Evolutionary conservation across 2,329 filamentous ascomycete species (phyloP).

Genomic region (Chaetoscypha palmicola): DNA sequence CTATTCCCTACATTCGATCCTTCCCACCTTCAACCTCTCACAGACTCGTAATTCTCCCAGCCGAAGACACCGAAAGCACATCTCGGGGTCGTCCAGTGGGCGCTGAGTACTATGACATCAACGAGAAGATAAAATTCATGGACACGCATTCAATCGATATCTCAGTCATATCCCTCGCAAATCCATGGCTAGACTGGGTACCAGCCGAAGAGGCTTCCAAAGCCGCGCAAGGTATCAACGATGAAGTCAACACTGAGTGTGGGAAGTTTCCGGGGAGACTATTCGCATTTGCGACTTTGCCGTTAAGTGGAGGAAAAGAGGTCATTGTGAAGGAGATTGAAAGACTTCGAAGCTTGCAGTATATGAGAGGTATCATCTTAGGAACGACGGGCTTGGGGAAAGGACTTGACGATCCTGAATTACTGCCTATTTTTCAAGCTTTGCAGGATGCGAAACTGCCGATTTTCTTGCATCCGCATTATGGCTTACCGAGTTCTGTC

Average conservation of each 20-base stretch:
- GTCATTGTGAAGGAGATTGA: slow-evolving; percentile 59
- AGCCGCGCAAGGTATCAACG: slow-evolving; percentile 64
- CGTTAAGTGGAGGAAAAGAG: slow-evolving; percentile 59
- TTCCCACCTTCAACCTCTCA: slow-evolving; percentile 52
- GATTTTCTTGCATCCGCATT: slow-evolving; percentile 87
- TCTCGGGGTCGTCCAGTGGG: slow-evolving; percentile 76
- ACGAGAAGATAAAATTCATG: slow-evolving; percentile 83
- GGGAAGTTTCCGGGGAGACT: slow-evolving; percentile 56
- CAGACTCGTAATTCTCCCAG: slow-evolving; percentile 60
- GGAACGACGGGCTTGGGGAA: slow-evolving; percentile 75
- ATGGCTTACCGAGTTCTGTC: slow-evolving; percentile 73
- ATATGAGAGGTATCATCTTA: slow-evolving; percentile 80
- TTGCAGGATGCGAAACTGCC: slow-evolving; percentile 58
- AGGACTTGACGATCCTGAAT: slow-evolving; percentile 68
- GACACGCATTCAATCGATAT: slow-evolving; percentile 71
- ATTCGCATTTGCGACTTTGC: slow-evolving; percentile 78
- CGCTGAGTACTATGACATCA: slow-evolving; percentile 72
- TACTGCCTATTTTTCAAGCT: slow-evolving; percentile 66
- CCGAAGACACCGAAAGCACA: slow-evolving; percentile 46
- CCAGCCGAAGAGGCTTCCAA: slow-evolving; percentile 49
- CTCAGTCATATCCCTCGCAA: slow-evolving; percentile 82
- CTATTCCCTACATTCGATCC: slow-evolving; percentile 64
- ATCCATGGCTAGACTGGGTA: slow-evolving; percentile 90
- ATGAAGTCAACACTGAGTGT: slow-evolving; percentile 71
- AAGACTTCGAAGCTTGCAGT: slow-evolving; percentile 52